phyloP scores from a whole-genome alignment of 2,329 filamentous ascomycete genomes.

The Claviceps citrina region DNA sequence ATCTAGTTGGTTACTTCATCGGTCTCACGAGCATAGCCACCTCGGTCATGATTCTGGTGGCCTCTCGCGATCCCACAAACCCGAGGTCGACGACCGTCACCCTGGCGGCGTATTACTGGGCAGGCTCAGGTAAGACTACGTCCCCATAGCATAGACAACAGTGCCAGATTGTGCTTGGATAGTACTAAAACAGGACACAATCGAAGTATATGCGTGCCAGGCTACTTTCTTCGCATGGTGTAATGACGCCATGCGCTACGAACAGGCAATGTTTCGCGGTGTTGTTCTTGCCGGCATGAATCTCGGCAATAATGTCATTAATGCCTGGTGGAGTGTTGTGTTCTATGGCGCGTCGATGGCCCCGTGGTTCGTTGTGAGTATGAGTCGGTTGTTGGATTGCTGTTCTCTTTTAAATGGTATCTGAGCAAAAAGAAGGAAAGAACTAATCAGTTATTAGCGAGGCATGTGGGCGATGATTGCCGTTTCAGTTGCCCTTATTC shows the following conservation, averaged over 20 bases:
- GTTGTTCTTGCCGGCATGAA: constrained; percentile 63
- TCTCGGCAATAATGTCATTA: constrained; percentile 48
- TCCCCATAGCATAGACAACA: too few relatives aligned
- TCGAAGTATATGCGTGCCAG: constrained; percentile 52
- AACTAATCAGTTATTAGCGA: constrained; percentile 20
- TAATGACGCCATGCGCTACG: constrained; percentile 51
- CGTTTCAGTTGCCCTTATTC: constrained; percentile 38
- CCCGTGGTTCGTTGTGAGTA: constrained; percentile 48
- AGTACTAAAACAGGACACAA: not conserved
- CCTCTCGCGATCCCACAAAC: constrained; percentile 25
- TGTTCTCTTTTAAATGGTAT: not conserved
- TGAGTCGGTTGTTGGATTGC: too few relatives aligned
- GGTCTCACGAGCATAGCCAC: constrained; percentile 48
- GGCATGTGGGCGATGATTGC: constrained; percentile 66
- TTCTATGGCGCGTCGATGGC: constrained; percentile 55
- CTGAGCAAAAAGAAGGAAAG: too few relatives aligned
- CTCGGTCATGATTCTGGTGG: constrained; percentile 44
- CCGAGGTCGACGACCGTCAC: constrained; percentile 32
- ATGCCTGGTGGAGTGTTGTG: constrained; percentile 58
- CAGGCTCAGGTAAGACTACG: constrained; percentile 28
- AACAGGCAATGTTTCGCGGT: constrained; percentile 46
- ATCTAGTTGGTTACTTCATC: constrained; percentile 52
- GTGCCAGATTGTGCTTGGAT: too few relatives aligned
- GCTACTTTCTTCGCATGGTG: constrained; percentile 65
- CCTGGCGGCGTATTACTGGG: constrained; percentile 55